Percentiles rank a stretch among this genome's conserved stretches.
Conservation (phyloP, 306 rosid species). For the Trichosanthes truncata region DNA sequence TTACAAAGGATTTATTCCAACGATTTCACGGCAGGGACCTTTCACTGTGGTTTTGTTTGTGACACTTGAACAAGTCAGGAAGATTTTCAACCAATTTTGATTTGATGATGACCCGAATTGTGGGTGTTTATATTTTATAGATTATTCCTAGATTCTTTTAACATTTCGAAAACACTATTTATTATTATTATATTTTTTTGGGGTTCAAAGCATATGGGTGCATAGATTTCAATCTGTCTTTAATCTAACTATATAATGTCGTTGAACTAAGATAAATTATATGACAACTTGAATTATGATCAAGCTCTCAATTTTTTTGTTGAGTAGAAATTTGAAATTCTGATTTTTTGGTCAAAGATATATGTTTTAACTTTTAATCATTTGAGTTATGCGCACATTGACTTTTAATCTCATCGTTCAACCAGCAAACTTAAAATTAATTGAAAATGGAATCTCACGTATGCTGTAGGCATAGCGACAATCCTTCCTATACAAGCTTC, state of each 20-base stretch:
- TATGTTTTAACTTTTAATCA: too few species aligned
- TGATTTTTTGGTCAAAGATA: too few species aligned
- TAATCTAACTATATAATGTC: too few species aligned
- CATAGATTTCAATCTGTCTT: too few species aligned
- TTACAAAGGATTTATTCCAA: conserved; percentile 77
- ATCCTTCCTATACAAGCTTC: conserved; percentile 5
- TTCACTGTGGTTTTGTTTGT: conserved; percentile 80
- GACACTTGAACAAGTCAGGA: conserved; percentile 74
- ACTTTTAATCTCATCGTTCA: too few species aligned
- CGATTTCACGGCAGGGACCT: conserved; percentile 80
- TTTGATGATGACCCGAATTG: background rate
- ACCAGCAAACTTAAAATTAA: background rate
- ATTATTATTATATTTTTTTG: too few species aligned
- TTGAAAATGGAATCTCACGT: background rate
- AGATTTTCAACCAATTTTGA: conserved; percentile 46
- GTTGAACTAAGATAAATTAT: too few species aligned
- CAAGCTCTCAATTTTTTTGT: too few species aligned
- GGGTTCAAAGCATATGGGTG: too few species aligned
- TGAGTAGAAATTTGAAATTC: too few species aligned
- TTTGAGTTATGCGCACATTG: too few species aligned
- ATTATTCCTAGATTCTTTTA: background rate
- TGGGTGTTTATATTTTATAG: background rate
- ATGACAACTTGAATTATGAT: too few species aligned
- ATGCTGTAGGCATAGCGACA: background rate
- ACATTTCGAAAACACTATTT: background rate